These are phyloP conservation scores for Fragosphaeria purpurea DNA, from an alignment of 2,329 filamentous ascomycete species.

Conservation along the genomic window DNA sequence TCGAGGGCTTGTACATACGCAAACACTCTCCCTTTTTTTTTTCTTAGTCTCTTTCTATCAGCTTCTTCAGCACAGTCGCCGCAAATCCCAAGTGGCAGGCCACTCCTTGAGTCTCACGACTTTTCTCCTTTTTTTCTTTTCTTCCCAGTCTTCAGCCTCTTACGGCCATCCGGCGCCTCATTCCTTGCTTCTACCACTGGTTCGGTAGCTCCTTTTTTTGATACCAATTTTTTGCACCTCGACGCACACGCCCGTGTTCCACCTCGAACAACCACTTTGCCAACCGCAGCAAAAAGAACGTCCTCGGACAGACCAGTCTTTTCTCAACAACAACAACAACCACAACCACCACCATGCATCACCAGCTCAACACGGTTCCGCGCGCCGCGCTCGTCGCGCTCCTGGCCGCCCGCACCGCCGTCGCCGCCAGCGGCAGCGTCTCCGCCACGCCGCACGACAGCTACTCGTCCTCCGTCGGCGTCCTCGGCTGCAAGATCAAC, in stretches of 20 bases:
- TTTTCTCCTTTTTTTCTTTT: neutral
- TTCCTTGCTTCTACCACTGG: slow-evolving; percentile 2
- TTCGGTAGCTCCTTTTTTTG: slow-evolving; percentile 2
- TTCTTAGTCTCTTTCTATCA: neutral
- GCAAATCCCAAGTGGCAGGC: slow-evolving; percentile 3
- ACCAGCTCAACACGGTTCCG: neutral
- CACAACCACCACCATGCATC: neutral
- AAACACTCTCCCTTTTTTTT: neutral
- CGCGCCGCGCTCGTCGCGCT: neutral
- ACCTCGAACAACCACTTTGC: neutral
- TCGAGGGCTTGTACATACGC: neutral
- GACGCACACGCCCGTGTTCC: neutral
- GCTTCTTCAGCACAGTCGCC: neutral
- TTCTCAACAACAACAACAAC: neutral
- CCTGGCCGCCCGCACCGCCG: slow-evolving; percentile 12
- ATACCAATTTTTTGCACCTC: neutral
- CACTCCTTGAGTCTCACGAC: slow-evolving; percentile 3
- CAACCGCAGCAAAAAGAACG: neutral
- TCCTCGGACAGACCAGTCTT: neutral
- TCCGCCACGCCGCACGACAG: slow-evolving; percentile 44
- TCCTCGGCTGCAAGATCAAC: slow-evolving; percentile 50
- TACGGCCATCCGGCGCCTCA: slow-evolving; percentile 2
- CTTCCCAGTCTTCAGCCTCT: slow-evolving; percentile 2
- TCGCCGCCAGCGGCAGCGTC: slow-evolving; percentile 15
- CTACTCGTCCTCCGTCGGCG: slow-evolving; percentile 48